These are phyloP conservation scores for Acanthamoeba royreba DNA, from an alignment of 208 protist species.

Conservation along the genomic window DNA sequence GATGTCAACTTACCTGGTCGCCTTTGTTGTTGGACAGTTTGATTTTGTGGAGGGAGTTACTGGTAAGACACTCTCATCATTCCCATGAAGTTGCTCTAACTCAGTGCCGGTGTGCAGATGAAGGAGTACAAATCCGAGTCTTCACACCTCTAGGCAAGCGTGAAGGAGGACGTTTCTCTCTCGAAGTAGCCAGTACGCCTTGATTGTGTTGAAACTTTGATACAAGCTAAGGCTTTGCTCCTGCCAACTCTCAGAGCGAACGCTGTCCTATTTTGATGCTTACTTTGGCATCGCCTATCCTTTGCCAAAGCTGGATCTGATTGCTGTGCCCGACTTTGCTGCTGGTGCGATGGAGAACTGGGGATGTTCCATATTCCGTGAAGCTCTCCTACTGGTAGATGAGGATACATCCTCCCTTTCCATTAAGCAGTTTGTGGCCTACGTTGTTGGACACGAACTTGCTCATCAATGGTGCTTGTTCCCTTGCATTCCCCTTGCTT, in stretches of 20 bases:
- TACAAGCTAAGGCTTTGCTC: neutral
- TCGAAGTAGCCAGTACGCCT: constrained; percentile 81
- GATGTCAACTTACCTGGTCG: constrained; percentile 90
- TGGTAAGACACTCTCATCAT: neutral
- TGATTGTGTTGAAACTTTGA: too few relatives aligned
- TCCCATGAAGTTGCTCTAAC: too few relatives aligned
- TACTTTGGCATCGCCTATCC: constrained; percentile 71
- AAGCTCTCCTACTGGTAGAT: constrained; percentile 76
- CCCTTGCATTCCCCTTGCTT: neutral
- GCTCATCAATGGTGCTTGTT: constrained; percentile 95
- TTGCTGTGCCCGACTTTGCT: constrained; percentile 86
- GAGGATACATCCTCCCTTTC: constrained; percentile 73
- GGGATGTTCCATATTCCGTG: constrained; percentile 90
- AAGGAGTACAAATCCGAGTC: constrained; percentile 67
- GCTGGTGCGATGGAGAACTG: constrained; percentile 97
- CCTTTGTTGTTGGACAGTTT: constrained; percentile 91
- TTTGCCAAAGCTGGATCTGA: constrained; percentile 93
- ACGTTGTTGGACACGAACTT: constrained; percentile 67
- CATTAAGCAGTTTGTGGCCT: constrained; percentile 52
- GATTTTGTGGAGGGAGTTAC: constrained; percentile 78
- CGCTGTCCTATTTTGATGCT: constrained; percentile 32
- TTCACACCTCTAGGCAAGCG: constrained; percentile 74
- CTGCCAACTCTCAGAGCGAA: neutral
- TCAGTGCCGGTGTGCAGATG: neutral
- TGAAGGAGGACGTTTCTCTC: constrained; percentile 81